phyloP scores from a whole-genome alignment of 768 basidiomycete genomes.

The Mycena vitilis region DNA sequence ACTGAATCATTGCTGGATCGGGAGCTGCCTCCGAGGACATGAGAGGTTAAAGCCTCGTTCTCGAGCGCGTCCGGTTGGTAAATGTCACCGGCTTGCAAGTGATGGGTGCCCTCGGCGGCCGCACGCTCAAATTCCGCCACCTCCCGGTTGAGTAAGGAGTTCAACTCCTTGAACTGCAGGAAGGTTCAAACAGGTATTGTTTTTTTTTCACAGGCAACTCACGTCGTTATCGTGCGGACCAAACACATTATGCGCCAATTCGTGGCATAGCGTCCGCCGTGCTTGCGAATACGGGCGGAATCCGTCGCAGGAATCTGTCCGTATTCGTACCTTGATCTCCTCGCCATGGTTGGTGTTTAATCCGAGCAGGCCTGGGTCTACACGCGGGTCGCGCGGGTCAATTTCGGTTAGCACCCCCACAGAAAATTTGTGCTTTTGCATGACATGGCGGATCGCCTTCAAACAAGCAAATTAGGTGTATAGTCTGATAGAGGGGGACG shows the following conservation, averaged over 20 bases:
- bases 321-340: constrained; percentile 73
- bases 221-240: constrained; percentile 80
- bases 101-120: constrained; percentile 63
- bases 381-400: constrained; percentile 72
- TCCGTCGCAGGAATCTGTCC: constrained; percentile 79
- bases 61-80: constrained; percentile 72
- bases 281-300: constrained; percentile 75
- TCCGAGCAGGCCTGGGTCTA: constrained; percentile 76
- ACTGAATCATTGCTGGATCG: constrained; percentile 52
- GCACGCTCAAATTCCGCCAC: constrained; percentile 75
- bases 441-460: constrained; percentile 70
- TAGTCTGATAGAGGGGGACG: neutral
- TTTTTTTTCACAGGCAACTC: constrained; percentile 40
- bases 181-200: neutral
- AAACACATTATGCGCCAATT: constrained; percentile 82
- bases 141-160: constrained; percentile 79
- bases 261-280: constrained; percentile 79
- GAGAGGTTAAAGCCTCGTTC: constrained; percentile 58
- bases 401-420: constrained; percentile 76
- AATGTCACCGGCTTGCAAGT: constrained; percentile 54
- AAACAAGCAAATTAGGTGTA: neutral
- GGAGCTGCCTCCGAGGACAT: constrained; percentile 66
- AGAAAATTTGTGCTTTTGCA: constrained; percentile 75
- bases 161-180: constrained; percentile 78
- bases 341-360: constrained; percentile 73